These are phyloP conservation scores for Cercospora nicotianae DNA, from an alignment of 2,329 filamentous ascomycete genomes.

Conservation along the genomic window DNA sequence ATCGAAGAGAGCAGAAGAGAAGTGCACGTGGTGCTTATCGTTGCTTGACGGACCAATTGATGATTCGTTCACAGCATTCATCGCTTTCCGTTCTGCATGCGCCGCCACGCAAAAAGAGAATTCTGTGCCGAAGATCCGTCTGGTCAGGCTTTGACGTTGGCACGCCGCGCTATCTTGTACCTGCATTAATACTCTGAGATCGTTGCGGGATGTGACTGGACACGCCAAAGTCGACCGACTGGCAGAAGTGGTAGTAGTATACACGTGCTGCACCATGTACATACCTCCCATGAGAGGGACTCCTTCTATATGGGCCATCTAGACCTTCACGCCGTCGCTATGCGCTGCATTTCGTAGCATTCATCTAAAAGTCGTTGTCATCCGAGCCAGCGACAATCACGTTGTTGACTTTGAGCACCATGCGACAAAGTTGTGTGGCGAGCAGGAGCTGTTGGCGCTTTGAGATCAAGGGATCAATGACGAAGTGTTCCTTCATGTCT, in stretches of 20 bases:
- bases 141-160: not conserved
- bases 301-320: slow-evolving; percentile 5
- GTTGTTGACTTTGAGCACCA: slow-evolving; percentile 96
- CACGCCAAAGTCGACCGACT: slow-evolving; percentile 6
- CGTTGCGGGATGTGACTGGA: not conserved
- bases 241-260: slow-evolving; percentile 9
- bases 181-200: slow-evolving; percentile 9
- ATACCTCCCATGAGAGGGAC: slow-evolving; percentile 20
- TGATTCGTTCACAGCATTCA: slow-evolving; percentile 8
- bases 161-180: slow-evolving; percentile 7
- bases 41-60: not conserved
- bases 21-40: not conserved
- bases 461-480: slow-evolving; percentile 96
- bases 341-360: slow-evolving; percentile 9
- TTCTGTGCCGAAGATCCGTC: slow-evolving; percentile 17
- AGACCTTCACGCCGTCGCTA: slow-evolving; percentile 15
- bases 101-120: slow-evolving; percentile 7
- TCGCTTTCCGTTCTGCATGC: not conserved
- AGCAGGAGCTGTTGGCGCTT: slow-evolving; percentile 97
- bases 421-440: slow-evolving; percentile 94
- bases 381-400: slow-evolving; percentile 88
- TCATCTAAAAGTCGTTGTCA: slow-evolving; percentile 73
- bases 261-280: slow-evolving; percentile 24
- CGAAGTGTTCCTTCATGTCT: slow-evolving; percentile 97
- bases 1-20: not conserved